phyloP scores from a whole-genome alignment of 2,329 filamentous ascomycete species.

The Colletotrichum liriopes region DNA sequence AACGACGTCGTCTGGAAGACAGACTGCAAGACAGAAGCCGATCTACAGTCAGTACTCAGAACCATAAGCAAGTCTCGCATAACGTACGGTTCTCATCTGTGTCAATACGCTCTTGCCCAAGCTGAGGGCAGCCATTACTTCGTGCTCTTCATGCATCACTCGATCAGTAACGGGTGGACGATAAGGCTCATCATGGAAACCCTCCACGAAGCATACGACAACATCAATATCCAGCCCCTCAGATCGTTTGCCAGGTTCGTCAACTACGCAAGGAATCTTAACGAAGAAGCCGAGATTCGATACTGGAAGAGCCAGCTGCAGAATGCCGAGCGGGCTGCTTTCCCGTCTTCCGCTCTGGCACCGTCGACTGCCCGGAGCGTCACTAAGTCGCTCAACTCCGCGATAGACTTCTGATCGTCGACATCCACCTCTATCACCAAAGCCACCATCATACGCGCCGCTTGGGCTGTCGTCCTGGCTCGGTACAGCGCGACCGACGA shows the following conservation, averaged over 20 bases:
- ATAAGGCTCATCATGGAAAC: slow-evolving; percentile 15
- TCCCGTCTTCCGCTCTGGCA: no score
- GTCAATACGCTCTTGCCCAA: slow-evolving; percentile 20
- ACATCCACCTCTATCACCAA: slow-evolving; percentile 12
- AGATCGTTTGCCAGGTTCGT: slow-evolving; percentile 38
- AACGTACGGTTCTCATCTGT: slow-evolving; percentile 1
- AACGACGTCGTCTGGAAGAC: slow-evolving; percentile 12
- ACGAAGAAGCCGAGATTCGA: background rate
- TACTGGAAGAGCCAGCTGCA: slow-evolving; percentile 42
- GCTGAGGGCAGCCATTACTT: slow-evolving; percentile 4
- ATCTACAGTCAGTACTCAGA: background rate
- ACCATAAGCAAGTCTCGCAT: background rate
- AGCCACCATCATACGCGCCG: slow-evolving; percentile 55
- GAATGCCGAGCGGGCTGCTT: slow-evolving; percentile 31
- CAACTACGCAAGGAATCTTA: slow-evolving; percentile 25
- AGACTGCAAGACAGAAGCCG: background rate
- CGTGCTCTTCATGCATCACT: slow-evolving; percentile 26
- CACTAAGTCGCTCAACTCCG: slow-evolving; percentile 4
- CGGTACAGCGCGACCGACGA: slow-evolving; percentile 55
- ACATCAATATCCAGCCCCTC: slow-evolving; percentile 4
- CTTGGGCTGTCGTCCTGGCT: slow-evolving; percentile 58
- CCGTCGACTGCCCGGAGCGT: slow-evolving; percentile 1
- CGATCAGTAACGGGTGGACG: slow-evolving; percentile 26
- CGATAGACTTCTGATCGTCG: slow-evolving; percentile 3
- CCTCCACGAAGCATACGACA: slow-evolving; percentile 28